Percentiles rank a stretch among this genome's conserved stretches.
Evolutionary conservation across 208 protist species (phyloP).

Genomic region (Crithidia thermophila): DNA sequence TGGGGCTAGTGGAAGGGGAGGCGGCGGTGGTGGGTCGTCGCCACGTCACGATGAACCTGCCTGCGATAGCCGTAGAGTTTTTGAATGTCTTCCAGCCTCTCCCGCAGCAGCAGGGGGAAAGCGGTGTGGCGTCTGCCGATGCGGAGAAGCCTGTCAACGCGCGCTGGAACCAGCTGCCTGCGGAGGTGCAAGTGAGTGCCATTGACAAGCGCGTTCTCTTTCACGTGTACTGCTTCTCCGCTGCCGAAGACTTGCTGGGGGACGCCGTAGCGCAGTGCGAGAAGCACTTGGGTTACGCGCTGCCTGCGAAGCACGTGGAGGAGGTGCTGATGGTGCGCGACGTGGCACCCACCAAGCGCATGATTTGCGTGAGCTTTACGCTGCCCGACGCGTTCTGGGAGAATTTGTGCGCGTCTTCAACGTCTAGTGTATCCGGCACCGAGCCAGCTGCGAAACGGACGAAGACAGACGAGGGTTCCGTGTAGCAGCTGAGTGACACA

Average conservation of each 20-base stretch:
- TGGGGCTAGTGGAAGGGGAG: background rate
- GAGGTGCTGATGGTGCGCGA: constrained; percentile 91
- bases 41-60: constrained; percentile 98
- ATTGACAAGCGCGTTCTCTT: constrained; percentile 55
- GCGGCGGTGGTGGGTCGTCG: constrained; percentile 37
- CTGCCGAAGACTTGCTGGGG: constrained; percentile 52
- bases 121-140: background rate
- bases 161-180: constrained; percentile 31
- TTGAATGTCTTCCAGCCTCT: constrained; percentile 86
- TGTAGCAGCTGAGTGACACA: background rate
- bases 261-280: constrained; percentile 82
- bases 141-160: constrained; percentile 2
- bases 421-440: background rate
- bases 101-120: background rate
- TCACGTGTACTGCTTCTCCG: constrained; percentile 92
- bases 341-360: constrained; percentile 95
- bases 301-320: constrained; percentile 56
- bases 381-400: constrained; percentile 81
- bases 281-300: constrained; percentile 44
- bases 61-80: constrained; percentile 96
- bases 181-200: background rate
- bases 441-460: constrained; percentile 3
- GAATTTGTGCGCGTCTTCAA: constrained; percentile 1
- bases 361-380: constrained; percentile 95
- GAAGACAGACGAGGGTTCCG: background rate